Evolutionary conservation across 139 green algal genomes (phyloP).

Genomic region (Chlamydomonas sp.): DNA sequence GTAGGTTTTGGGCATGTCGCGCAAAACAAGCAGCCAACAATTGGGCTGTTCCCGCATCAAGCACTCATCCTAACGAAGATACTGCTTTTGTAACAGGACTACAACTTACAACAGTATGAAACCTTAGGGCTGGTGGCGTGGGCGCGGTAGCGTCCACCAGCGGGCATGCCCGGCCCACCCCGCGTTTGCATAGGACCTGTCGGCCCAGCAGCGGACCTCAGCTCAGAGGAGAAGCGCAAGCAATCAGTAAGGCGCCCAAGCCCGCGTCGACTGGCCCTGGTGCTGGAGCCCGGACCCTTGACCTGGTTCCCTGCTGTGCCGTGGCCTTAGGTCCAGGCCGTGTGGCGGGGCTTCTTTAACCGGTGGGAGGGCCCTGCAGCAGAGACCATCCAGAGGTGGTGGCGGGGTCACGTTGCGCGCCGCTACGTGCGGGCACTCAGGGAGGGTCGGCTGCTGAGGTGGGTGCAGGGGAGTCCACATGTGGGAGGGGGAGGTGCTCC

Average conservation of each 20-base stretch:
- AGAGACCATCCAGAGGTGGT: conserved; percentile 30
- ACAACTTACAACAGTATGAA: too few relatives aligned
- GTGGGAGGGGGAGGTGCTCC: neutral
- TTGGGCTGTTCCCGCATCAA: too few relatives aligned
- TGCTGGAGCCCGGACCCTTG: too few relatives aligned
- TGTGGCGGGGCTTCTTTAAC: conserved; percentile 35
- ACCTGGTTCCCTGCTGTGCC: too few relatives aligned
- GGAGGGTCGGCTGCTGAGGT: conserved; percentile 2
- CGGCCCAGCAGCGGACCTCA: conserved; percentile 8
- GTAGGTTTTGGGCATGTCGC: too few relatives aligned
- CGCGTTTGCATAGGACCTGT: too few relatives aligned
- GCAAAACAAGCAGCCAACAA: too few relatives aligned
- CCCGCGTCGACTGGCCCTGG: neutral
- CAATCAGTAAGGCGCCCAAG: neutral
- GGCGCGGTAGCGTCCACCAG: too few relatives aligned
- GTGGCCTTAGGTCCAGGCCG: conserved; percentile 1
- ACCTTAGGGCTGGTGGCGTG: too few relatives aligned
- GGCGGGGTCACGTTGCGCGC: conserved; percentile 8
- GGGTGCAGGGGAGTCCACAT: neutral
- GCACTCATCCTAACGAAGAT: too few relatives aligned
- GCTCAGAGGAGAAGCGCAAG: conserved; percentile 29
- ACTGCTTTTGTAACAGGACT: too few relatives aligned
- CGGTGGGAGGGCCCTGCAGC: conserved; percentile 33
- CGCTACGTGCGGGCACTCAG: conserved; percentile 8
- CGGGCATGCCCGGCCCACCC: too few relatives aligned